Evolutionary conservation across 805 yeast genomes (phyloP).

Genomic region (Candida koratica): DNA sequence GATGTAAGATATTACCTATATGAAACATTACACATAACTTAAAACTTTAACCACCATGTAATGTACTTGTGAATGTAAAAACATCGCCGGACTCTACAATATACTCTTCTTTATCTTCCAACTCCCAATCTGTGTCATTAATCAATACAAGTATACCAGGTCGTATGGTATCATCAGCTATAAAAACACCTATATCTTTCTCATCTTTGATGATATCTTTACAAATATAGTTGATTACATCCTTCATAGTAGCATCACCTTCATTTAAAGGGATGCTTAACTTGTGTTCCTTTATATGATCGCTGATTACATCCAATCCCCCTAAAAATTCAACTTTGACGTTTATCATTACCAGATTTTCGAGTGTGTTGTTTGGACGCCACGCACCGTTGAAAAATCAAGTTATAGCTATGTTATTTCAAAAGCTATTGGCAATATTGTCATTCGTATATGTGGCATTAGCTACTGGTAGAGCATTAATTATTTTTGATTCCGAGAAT

Average conservation of each 20-base stretch:
- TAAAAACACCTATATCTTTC: constrained; percentile 66
- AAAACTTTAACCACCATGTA: constrained; percentile 86
- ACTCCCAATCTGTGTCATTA: constrained; percentile 95
- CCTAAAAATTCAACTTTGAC: constrained; percentile 53
- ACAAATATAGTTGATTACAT: constrained; percentile 54
- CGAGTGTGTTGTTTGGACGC: background rate
- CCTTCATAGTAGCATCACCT: constrained; percentile 42
- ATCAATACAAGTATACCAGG: constrained; percentile 91
- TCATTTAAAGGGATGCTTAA: constrained; percentile 42
- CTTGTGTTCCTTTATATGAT: constrained; percentile 51
- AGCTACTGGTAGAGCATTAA: constrained; percentile 22
- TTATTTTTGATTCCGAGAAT: constrained; percentile 31
- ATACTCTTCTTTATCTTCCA: constrained; percentile 84
- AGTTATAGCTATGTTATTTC: constrained; percentile 6
- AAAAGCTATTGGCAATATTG: constrained; percentile 12
- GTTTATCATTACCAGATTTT: constrained; percentile 18
- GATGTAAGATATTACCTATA: constrained; percentile 54
- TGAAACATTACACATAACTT: no score
- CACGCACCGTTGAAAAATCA: constrained; percentile 4
- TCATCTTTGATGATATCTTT: constrained; percentile 53
- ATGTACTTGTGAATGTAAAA: constrained; percentile 83
- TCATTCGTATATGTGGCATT: constrained; percentile 10
- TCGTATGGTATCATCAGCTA: constrained; percentile 77
- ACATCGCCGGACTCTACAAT: constrained; percentile 72
- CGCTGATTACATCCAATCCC: constrained; percentile 79